These are phyloP conservation scores for Verbascum thapsus DNA, from an alignment of 257 asterid genomes.

Conservation along the genomic window DNA sequence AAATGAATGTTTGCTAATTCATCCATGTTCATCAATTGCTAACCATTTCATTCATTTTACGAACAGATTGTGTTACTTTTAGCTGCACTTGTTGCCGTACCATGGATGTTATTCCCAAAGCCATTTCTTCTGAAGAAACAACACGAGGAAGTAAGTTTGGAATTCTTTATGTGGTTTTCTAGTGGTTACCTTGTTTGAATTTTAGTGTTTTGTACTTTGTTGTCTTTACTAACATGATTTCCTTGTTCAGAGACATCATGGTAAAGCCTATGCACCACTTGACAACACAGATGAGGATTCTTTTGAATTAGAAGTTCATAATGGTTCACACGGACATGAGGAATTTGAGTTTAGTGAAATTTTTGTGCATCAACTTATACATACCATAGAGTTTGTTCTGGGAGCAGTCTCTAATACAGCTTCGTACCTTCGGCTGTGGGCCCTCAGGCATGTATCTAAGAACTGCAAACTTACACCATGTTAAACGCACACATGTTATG, in stretches of 20 bases:
- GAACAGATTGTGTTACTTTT: slow-evolving; percentile 49
- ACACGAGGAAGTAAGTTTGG: slow-evolving; percentile 51
- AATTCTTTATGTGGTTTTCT: background rate
- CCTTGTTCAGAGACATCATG: slow-evolving; percentile 53
- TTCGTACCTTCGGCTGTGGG: slow-evolving; percentile 73
- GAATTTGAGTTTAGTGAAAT: slow-evolving; percentile 66
- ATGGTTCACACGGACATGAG: slow-evolving; percentile 47
- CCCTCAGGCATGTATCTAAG: slow-evolving; percentile 51
- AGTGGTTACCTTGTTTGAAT: background rate
- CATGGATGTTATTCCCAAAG: slow-evolving; percentile 73
- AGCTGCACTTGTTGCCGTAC: slow-evolving; percentile 66
- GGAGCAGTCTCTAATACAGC: slow-evolving; percentile 76
- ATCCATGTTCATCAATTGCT: slow-evolving; percentile 11
- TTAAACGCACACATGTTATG: background rate
- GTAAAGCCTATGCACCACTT: slow-evolving; percentile 52
- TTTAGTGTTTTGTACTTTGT: slow-evolving; percentile 9
- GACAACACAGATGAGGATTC: slow-evolving; percentile 40
- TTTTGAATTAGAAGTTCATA: slow-evolving; percentile 46
- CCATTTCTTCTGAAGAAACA: slow-evolving; percentile 61
- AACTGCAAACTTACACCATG: slow-evolving; percentile 21
- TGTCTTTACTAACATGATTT: slow-evolving; percentile 15
- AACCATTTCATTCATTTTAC: slow-evolving; percentile 6
- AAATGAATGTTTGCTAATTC: slow-evolving; percentile 3
- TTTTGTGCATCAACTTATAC: slow-evolving; percentile 68
- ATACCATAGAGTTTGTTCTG: slow-evolving; percentile 67